Percentiles rank a stretch among this genome's conserved stretches.
phyloP scores from a whole-genome alignment of 495 filamentous ascomycete species.

The Evernia prunastri region DNA sequence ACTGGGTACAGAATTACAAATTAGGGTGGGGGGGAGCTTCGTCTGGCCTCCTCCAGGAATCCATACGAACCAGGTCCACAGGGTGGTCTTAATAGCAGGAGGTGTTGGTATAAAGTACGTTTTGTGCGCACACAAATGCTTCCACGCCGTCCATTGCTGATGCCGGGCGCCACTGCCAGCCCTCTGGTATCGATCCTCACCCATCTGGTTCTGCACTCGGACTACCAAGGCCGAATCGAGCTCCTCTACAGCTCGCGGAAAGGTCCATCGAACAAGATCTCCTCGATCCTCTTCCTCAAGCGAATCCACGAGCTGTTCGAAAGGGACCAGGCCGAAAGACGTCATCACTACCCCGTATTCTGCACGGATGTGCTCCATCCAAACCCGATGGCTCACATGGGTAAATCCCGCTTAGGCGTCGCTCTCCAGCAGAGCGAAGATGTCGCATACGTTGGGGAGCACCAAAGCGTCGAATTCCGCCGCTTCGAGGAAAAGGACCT shows the following conservation, averaged over 20 bases:
- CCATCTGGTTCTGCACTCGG: conserved; percentile 36
- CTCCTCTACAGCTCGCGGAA: conserved; percentile 34
- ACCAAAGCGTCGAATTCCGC: neutral
- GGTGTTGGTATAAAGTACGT: conserved; percentile 72
- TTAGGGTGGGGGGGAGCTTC: conserved; percentile 77
- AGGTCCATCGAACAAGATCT: conserved; percentile 15
- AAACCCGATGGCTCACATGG: neutral
- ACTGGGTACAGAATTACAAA: conserved; percentile 48
- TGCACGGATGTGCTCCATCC: conserved; percentile 33
- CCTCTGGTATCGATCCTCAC: conserved; percentile 55
- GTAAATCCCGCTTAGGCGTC: neutral
- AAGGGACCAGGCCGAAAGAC: conserved; percentile 26
- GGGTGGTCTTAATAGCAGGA: conserved; percentile 68
- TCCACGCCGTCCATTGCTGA: neutral
- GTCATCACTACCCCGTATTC: conserved; percentile 35
- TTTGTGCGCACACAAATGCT: neutral
- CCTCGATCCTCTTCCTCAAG: conserved; percentile 48
- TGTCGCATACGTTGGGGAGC: neutral
- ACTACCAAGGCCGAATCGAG: conserved; percentile 26
- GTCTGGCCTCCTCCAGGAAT: conserved; percentile 59
- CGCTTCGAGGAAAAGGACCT: conserved; percentile 45
- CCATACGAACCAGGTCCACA: conserved; percentile 38
- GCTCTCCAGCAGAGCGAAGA: neutral
- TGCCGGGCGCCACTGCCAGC: conserved; percentile 22
- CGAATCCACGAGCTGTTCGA: conserved; percentile 41